phyloP scores from a whole-genome alignment of 108 stramenopile genomes.

The Pseudonitzschia delicatissima region DNA sequence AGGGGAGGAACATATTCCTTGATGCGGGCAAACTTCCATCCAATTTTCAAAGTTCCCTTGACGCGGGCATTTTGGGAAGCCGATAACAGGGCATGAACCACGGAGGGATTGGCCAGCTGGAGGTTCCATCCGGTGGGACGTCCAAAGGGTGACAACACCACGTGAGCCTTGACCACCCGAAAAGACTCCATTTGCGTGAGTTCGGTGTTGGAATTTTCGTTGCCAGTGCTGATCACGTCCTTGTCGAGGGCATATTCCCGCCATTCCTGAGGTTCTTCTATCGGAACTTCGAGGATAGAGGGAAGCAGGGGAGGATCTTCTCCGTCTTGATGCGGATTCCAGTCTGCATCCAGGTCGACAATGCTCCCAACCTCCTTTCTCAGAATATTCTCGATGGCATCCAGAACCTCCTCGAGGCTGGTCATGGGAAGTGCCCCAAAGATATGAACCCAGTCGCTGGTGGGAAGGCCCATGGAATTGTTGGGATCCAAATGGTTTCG shows the following conservation, averaged over 20 bases:
- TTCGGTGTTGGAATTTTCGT: slow-evolving; percentile 1
- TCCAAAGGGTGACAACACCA: slow-evolving; percentile 40
- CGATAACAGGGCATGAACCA: slow-evolving; percentile 36
- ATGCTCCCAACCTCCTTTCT: slow-evolving; percentile 26
- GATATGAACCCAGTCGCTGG: slow-evolving; percentile 41
- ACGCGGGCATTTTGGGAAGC: slow-evolving; percentile 17
- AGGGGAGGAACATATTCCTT: slow-evolving; percentile 14
- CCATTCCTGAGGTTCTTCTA: neutral
- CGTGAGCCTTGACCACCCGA: slow-evolving; percentile 34
- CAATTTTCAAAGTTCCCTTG: slow-evolving; percentile 8
- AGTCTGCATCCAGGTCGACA: slow-evolving; percentile 42
- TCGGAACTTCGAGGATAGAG: neutral
- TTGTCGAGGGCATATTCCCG: neutral
- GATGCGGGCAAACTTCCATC: slow-evolving; percentile 37
- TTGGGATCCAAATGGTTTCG: slow-evolving; percentile 23
- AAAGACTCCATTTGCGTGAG: neutral
- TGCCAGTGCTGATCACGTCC: neutral
- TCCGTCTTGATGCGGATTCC: slow-evolving; percentile 26
- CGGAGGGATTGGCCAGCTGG: slow-evolving; percentile 38
- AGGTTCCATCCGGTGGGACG: slow-evolving; percentile 53
- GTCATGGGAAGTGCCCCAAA: slow-evolving; percentile 37
- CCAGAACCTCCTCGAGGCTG: slow-evolving; percentile 37
- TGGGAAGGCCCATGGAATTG: slow-evolving; percentile 20
- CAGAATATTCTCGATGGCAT: slow-evolving; percentile 23
- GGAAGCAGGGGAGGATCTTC: neutral